These are phyloP conservation scores for Canna indica DNA, from an alignment of 176 grass and related monocot genomes.

Conservation along the genomic window DNA sequence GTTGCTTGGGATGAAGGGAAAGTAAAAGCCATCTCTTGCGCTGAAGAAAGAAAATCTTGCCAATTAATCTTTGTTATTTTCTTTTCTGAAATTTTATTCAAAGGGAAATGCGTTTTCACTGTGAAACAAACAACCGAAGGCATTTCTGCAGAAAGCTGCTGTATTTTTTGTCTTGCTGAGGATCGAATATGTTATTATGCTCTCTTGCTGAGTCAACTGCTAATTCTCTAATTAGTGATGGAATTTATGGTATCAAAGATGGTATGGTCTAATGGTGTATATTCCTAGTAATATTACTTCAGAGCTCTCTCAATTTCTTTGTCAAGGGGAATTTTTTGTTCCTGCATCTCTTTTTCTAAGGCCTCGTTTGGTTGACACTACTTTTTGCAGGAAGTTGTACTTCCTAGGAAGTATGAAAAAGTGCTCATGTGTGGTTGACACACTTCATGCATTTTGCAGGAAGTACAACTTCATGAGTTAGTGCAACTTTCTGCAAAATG, in stretches of 20 bases:
- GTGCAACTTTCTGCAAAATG: too few relatives aligned
- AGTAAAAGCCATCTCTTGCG: background rate
- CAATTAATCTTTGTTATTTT: background rate
- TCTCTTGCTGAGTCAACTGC: background rate
- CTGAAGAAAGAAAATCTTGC: background rate
- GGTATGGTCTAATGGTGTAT: background rate
- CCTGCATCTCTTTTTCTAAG: background rate
- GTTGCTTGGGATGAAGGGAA: constrained; percentile 1
- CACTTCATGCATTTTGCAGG: too few relatives aligned
- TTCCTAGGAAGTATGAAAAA: too few relatives aligned
- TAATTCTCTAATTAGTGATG: background rate
- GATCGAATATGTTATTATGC: background rate
- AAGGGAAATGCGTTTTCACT: background rate
- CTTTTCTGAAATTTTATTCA: background rate
- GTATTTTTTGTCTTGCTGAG: background rate
- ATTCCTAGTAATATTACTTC: background rate
- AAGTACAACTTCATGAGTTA: too few relatives aligned
- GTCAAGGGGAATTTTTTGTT: background rate
- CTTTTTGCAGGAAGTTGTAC: too few relatives aligned
- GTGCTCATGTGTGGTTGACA: too few relatives aligned
- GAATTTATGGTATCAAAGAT: background rate
- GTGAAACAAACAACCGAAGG: background rate
- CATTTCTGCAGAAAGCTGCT: background rate
- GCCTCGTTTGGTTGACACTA: too few relatives aligned
- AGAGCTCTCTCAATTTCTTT: background rate